Evolutionary conservation across 768 basidiomycete species (phyloP).

Genomic region (Inosperma sp.): DNA sequence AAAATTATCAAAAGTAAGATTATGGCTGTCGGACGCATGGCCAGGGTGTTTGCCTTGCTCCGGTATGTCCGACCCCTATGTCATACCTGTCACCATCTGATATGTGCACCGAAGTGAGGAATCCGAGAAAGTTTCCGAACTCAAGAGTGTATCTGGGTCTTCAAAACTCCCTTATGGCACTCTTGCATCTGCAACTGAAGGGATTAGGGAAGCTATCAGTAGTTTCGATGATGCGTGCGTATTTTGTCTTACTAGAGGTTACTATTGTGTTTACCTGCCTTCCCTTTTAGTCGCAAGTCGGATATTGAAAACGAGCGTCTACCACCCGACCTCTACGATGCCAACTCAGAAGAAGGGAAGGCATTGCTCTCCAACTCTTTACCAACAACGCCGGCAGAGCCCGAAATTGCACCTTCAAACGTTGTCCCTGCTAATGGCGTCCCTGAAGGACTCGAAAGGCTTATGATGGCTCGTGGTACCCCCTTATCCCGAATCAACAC

Average conservation of each 20-base stretch:
- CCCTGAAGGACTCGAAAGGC: slow-evolving; percentile 40
- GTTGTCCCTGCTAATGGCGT: slow-evolving; percentile 42
- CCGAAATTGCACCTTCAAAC: slow-evolving; percentile 32
- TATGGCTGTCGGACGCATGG: slow-evolving; percentile 94
- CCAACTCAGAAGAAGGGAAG: slow-evolving; percentile 64
- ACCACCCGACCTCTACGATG: slow-evolving; percentile 93
- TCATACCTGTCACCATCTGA: background rate
- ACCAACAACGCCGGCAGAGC: slow-evolving; percentile 56
- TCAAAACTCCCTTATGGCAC: slow-evolving; percentile 75
- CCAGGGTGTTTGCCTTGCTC: slow-evolving; percentile 90
- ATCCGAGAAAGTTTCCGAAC: slow-evolving; percentile 93
- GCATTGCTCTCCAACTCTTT: slow-evolving; percentile 48
- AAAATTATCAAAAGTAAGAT: slow-evolving; percentile 98
- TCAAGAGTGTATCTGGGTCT: slow-evolving; percentile 85
- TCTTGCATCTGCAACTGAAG: slow-evolving; percentile 84
- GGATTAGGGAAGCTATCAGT: slow-evolving; percentile 90
- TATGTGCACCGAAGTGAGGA: slow-evolving; percentile 65
- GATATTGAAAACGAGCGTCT: slow-evolving; percentile 99
- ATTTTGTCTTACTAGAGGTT: background rate
- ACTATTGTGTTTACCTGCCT: background rate
- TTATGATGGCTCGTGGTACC: slow-evolving; percentile 26
- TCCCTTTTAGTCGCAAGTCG: slow-evolving; percentile 71
- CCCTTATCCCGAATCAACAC: slow-evolving; percentile 32
- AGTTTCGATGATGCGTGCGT: slow-evolving; percentile 96
- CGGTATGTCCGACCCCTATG: slow-evolving; percentile 51